Percentiles rank a stretch among this genome's conserved stretches.
These are phyloP conservation scores for Eremomyces bilateralis DNA, from an alignment of 495 filamentous ascomycete genomes.

Conservation along the genomic window DNA sequence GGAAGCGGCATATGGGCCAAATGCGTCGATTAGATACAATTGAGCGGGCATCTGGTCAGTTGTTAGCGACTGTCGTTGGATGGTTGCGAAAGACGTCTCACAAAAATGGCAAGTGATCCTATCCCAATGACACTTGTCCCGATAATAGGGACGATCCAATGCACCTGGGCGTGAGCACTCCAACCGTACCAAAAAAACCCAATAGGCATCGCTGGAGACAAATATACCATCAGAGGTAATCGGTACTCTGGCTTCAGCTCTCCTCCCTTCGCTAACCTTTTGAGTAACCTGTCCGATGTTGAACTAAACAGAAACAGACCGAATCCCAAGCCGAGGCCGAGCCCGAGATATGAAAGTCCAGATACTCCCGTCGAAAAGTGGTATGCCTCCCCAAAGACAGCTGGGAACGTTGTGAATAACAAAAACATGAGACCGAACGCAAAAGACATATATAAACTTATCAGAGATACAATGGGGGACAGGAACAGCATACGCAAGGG, in stretches of 20 bases:
- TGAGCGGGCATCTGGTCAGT: conserved; percentile 14
- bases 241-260: conserved; percentile 15
- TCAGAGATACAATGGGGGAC: neutral
- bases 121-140: conserved; percentile 18
- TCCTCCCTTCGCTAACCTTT: conserved; percentile 6
- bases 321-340: conserved; percentile 33
- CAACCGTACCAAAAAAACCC: conserved; percentile 22
- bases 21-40: conserved; percentile 20
- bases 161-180: conserved; percentile 15
- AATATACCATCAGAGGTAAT: conserved; percentile 15
- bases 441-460: conserved; percentile 31
- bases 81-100: conserved; percentile 1
- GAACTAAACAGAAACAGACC: conserved; percentile 15
- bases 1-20: conserved; percentile 14
- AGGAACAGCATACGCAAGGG: conserved; percentile 6
- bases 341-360: conserved; percentile 44
- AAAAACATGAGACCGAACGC: conserved; percentile 50
- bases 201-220: conserved; percentile 11
- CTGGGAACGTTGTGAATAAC: conserved; percentile 40
- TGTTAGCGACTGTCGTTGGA: conserved; percentile 4
- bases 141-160: conserved; percentile 22
- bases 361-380: conserved; percentile 35
- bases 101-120: conserved; percentile 13
- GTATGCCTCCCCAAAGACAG: neutral
- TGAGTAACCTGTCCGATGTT: conserved; percentile 8